A percentile compares a stretch with the other conserved stretches of the same genome.
Evolutionary conservation across 805 yeast genomes (phyloP).

Genomic region (Candida verbasci): DNA sequence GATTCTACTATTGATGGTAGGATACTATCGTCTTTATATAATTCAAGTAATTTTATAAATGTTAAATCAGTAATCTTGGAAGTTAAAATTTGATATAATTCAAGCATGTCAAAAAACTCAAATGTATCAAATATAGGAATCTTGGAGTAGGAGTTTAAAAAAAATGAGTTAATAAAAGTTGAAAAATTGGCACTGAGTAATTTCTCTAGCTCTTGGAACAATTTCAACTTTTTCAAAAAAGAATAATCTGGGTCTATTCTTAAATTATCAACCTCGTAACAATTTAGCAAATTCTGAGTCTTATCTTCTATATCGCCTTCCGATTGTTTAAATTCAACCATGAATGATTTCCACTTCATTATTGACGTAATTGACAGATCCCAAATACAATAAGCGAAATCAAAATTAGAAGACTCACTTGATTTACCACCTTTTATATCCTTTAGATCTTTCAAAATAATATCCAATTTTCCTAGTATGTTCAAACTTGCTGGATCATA

Average conservation of each 20-base stretch:
- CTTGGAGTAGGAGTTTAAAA: conserved; percentile 29
- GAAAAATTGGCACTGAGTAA: conserved; percentile 15
- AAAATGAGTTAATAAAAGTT: conserved; percentile 22
- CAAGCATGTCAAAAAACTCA: conserved; percentile 25
- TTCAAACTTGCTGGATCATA: conserved; percentile 23
- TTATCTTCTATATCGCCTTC: conserved; percentile 10
- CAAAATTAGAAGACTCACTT: too few species aligned
- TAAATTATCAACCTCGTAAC: conserved; percentile 9
- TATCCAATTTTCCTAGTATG: conserved; percentile 26
- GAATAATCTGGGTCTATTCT: conserved; percentile 1
- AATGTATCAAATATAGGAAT: conserved; percentile 28
- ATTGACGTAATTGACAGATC: conserved; percentile 30
- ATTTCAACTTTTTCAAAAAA: conserved; percentile 12
- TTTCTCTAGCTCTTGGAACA: conserved; percentile 14
- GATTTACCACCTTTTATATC: conserved; percentile 11
- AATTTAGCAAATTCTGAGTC: conserved; percentile 10
- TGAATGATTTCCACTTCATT: conserved; percentile 25
- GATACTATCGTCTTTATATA: conserved; percentile 4
- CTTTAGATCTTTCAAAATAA: conserved; percentile 21
- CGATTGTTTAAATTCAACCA: conserved; percentile 10
- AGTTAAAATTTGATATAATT: conserved; percentile 19
- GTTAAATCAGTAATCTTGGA: conserved; percentile 16
- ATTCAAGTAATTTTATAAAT: conserved; percentile 14
- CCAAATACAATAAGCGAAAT: conserved; percentile 22
- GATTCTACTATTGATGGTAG: conserved; percentile 9